These are phyloP conservation scores for Ustilago trichophora DNA, from an alignment of 1,284 basidiomycete species.

Conservation along the genomic window DNA sequence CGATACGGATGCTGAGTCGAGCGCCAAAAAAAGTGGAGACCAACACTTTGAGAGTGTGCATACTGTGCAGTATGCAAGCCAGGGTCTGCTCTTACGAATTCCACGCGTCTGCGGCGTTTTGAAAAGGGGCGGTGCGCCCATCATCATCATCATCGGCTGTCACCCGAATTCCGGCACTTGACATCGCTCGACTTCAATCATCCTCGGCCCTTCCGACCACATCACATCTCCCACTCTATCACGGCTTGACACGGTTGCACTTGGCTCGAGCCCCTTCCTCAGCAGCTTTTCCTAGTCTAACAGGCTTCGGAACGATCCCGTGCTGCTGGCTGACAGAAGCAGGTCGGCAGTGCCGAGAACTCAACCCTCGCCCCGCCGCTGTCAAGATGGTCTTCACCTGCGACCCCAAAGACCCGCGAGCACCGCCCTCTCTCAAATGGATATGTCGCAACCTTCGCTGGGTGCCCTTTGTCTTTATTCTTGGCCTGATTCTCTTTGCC, in stretches of 20 bases:
- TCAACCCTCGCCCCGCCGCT: not conserved
- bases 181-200: too few species aligned
- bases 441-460: conserved; percentile 35
- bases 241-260: not conserved
- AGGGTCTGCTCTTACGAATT: not conserved
- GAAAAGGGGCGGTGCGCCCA: not conserved
- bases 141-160: conserved; percentile 7
- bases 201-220: not conserved
- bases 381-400: conserved; percentile 37
- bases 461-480: conserved; percentile 45
- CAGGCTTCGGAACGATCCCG: too few species aligned
- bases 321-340: not conserved
- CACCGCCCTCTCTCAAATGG: conserved; percentile 18
- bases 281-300: too few species aligned
- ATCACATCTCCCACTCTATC: not conserved
- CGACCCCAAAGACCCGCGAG: conserved; percentile 37
- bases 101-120: conserved; percentile 14
- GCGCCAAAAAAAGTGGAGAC: conserved; percentile 16
- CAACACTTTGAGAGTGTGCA: conserved; percentile 22
- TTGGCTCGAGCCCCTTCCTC: too few species aligned
- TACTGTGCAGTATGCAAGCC: too few species aligned
- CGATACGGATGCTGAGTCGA: conserved; percentile 14
- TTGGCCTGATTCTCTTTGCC: conserved; percentile 35
- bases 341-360: not conserved
- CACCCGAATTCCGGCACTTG: conserved; percentile 2